A percentile compares a stretch with the other conserved stretches of the same genome.
Evolutionary conservation across 2,329 filamentous ascomycete species (phyloP).

Genomic region (Pyrenochaeta sp.): DNA sequence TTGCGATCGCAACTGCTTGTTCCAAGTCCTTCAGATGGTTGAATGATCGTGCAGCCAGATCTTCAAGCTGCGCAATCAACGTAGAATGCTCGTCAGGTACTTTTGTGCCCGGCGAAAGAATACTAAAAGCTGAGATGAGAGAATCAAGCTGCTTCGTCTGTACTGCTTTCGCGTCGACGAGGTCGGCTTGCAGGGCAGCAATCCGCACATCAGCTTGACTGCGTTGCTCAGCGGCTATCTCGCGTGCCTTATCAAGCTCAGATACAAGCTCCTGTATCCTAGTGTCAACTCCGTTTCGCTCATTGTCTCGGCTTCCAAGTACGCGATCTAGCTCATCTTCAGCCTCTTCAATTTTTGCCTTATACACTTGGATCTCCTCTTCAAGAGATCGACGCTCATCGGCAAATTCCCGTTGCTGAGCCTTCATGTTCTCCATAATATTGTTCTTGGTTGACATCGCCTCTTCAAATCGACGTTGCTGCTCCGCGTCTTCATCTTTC

Average conservation of each 20-base stretch:
- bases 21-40: constrained; percentile 56
- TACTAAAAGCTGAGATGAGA: constrained; percentile 46
- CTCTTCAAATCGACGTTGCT: constrained; percentile 78
- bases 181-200: constrained; percentile 65
- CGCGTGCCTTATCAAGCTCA: constrained; percentile 71
- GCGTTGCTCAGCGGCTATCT: constrained; percentile 59
- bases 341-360: constrained; percentile 81
- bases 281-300: constrained; percentile 75
- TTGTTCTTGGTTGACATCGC: constrained; percentile 92
- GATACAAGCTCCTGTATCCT: constrained; percentile 72
- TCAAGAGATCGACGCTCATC: constrained; percentile 85
- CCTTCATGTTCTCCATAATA: constrained; percentile 92
- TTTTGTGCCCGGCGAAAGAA: constrained; percentile 47
- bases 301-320: constrained; percentile 82
- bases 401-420: constrained; percentile 86
- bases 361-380: constrained; percentile 78
- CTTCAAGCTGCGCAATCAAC: constrained; percentile 55
- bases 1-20: constrained; percentile 57
- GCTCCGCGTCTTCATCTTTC: constrained; percentile 64
- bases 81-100: constrained; percentile 49
- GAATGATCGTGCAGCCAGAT: constrained; percentile 53
- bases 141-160: constrained; percentile 38
- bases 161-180: constrained; percentile 60
- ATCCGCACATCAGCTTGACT: constrained; percentile 52
- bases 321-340: constrained; percentile 92